Conservation (phyloP, 2,329 filamentous ascomycete genomes). For the Pseudofabraea citricarpa region DNA sequence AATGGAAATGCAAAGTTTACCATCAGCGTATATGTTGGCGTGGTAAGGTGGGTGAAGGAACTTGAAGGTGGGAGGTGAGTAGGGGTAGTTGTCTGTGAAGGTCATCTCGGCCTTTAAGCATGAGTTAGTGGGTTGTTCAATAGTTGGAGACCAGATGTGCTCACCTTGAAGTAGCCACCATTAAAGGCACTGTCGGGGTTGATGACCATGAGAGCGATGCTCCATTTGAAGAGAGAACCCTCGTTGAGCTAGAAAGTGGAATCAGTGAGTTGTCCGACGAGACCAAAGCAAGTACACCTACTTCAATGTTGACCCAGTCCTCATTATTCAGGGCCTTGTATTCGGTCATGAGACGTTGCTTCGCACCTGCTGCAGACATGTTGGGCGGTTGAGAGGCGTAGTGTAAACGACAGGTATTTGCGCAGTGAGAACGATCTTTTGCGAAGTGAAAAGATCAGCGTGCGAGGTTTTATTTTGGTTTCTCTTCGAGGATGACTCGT, state of each 20-base stretch:
- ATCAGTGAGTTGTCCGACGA: too few species aligned
- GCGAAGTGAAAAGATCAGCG: too few species aligned
- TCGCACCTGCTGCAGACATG: constrained; percentile 43
- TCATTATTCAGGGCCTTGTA: constrained; percentile 77
- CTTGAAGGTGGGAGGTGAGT: constrained; percentile 80
- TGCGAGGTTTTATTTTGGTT: too few species aligned
- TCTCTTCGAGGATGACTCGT: too few species aligned
- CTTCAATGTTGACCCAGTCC: constrained; percentile 90
- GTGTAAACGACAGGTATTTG: too few species aligned
- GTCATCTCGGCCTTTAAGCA: constrained; percentile 66
- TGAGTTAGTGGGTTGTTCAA: constrained; percentile 5
- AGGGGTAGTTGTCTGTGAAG: constrained; percentile 87
- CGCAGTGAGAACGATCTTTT: too few species aligned
- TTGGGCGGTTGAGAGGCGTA: too few species aligned
- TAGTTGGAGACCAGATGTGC: constrained; percentile 7
- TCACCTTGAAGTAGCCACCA: constrained; percentile 80
- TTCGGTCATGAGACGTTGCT: constrained; percentile 86
- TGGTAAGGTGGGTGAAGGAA: constrained; percentile 80
- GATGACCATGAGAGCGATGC: constrained; percentile 82
- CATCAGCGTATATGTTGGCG: constrained; percentile 90
- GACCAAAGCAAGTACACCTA: too few species aligned
- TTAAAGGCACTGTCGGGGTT: constrained; percentile 91
- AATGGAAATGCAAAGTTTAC: constrained; percentile 93
- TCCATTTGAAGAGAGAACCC: constrained; percentile 81
- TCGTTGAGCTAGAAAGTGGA: constrained; percentile 52